These are phyloP conservation scores for Musa beccarii DNA, from an alignment of 176 grass and related monocot genomes.

Conservation along the genomic window DNA sequence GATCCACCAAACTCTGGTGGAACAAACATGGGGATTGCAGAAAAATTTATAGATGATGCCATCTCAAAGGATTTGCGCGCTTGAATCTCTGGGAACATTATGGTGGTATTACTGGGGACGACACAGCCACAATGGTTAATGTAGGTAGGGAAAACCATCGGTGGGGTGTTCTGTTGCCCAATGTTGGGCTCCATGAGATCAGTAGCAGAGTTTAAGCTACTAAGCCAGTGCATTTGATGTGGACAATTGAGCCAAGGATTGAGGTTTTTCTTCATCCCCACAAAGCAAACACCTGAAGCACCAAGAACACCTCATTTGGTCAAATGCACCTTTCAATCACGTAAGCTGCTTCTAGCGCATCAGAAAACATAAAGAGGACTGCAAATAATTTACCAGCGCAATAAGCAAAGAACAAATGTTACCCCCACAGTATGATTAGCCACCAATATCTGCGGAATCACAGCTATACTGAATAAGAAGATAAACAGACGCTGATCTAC, in stretches of 20 bases:
- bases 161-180: conserved; percentile 23
- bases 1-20: not conserved
- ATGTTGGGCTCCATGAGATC: conserved; percentile 32
- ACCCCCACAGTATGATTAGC: not conserved
- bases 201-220: conserved; percentile 4
- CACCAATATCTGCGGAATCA: not conserved
- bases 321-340: conserved; percentile 6
- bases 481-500: conserved; percentile 40
- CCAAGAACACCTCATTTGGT: not conserved
- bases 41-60: conserved; percentile 14
- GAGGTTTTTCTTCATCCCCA: conserved; percentile 45
- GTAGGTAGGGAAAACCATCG: conserved; percentile 30
- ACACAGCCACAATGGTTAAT: conserved; percentile 25
- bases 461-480: conserved; percentile 19
- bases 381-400: conserved; percentile 1
- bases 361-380: not conserved
- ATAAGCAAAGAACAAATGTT: conserved; percentile 4
- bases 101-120: conserved; percentile 17
- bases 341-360: not conserved
- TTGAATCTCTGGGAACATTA: conserved; percentile 13
- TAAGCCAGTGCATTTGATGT: conserved; percentile 39
- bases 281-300: conserved; percentile 42
- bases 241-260: conserved; percentile 39
- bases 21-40: not conserved
- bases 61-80: conserved; percentile 6